These are phyloP conservation scores for Pseudozyma tsukubaensis DNA, from an alignment of 1,284 basidiomycete species.

Conservation along the genomic window DNA sequence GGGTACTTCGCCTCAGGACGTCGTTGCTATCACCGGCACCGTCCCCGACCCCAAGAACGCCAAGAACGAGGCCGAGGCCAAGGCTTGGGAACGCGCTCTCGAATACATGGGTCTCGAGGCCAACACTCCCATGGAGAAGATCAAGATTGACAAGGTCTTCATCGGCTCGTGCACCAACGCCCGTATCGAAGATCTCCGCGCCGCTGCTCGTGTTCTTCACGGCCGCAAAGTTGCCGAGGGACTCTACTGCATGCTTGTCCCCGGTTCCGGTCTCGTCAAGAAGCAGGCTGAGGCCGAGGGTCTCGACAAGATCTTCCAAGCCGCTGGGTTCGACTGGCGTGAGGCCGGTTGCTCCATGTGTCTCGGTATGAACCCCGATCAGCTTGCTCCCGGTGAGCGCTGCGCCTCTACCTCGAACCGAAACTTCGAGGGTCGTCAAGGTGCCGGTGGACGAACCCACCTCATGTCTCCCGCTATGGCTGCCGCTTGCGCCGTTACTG, in stretches of 20 bases:
- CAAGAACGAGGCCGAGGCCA: constrained; percentile 53
- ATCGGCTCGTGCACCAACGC: constrained; percentile 68
- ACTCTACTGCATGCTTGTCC: constrained; percentile 67
- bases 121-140: constrained; percentile 62
- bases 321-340: constrained; percentile 68
- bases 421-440: constrained; percentile 68
- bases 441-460: constrained; percentile 66
- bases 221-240: constrained; percentile 62
- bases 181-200: constrained; percentile 66
- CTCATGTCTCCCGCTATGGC: constrained; percentile 68
- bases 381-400: constrained; percentile 66
- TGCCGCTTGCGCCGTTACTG: constrained; percentile 65
- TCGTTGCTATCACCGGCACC: constrained; percentile 63
- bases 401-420: constrained; percentile 69
- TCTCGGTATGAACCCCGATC: constrained; percentile 68
- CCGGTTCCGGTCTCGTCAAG: constrained; percentile 67
- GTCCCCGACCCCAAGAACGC: constrained; percentile 64
- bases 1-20: constrained; percentile 66
- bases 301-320: constrained; percentile 67
- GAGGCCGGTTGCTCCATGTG: constrained; percentile 69
- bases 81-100: constrained; percentile 58
- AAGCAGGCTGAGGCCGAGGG: constrained; percentile 69
- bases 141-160: constrained; percentile 68
- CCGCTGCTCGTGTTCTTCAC: constrained; percentile 63
- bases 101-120: constrained; percentile 68